Evolutionary conservation across 768 basidiomycete species (phyloP), one percentile per base, ranked within the genome.

Genomic region (Favolaschia claudopus): DNA sequence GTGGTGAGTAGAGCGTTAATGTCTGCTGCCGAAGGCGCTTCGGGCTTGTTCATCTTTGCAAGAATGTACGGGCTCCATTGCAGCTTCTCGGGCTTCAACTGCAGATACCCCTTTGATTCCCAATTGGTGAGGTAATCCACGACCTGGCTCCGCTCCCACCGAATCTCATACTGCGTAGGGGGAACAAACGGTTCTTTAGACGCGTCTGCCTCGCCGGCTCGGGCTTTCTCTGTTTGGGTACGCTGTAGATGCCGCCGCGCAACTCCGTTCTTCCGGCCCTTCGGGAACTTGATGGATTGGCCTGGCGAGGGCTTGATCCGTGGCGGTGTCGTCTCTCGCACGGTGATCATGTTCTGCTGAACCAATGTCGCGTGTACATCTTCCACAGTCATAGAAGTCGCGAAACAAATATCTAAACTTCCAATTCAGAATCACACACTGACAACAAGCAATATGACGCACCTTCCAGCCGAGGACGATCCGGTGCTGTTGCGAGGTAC

Each of bases 61-160:
- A 94, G 74, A 34, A 97, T 76, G 74, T 96, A 99, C 25, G 96
- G 96, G 61, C 89, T 96, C 92, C 96, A 99, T 69, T 93, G 95
- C 60, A 99, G 81, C 72, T 87, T 87, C 68, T 96, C 94, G 1
- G 95, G 89, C 64, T 84, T 85, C 55, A 93, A 77, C 63, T 74
- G 83, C 58, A 95, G 68, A 66, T 94, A 91, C 5, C 90, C 91
- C 74, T 95, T 97, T 38, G 75, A 72, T 60, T 90, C 88, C 87
- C 92, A 92, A 51, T 80, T 81, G 37, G 75, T 76, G 53, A 97
- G 60, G 71, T 89, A 91, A 54, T 78, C 79, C 19, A 81, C 76
- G 45, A 96, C 89, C 63, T 80, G 82, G 13, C 81, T 83, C 8
- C 76, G 82, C 62, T 96, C 87, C 84, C 91, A 95, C 29, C 73